Conservation (phyloP, 2,329 filamentous ascomycete species). For the Aureobasidium sp. region DNA sequence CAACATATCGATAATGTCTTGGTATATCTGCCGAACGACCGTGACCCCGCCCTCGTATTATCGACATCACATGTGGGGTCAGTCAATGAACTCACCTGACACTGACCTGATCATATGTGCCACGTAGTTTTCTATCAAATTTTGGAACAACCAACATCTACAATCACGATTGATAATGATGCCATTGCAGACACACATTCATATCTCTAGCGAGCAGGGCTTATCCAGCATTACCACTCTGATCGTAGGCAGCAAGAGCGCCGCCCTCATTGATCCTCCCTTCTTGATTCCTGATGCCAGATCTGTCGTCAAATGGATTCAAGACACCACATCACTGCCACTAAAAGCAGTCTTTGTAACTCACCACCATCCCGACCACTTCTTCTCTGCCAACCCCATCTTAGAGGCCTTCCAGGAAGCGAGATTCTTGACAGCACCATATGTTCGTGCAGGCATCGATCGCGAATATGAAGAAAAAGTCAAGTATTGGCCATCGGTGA, state of each 20-base stretch:
- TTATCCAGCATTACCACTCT: conserved; percentile 26
- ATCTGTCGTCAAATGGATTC: conserved; percentile 25
- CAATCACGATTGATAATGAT: not conserved
- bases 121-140: too few relatives aligned
- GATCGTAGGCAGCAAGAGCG: conserved; percentile 20
- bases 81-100: not conserved
- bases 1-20: not conserved
- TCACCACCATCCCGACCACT: conserved; percentile 32
- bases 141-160: not conserved
- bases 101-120: not conserved
- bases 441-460: conserved; percentile 28
- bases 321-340: conserved; percentile 21
- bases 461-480: conserved; percentile 31
- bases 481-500: conserved; percentile 26
- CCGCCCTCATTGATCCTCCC: conserved; percentile 27
- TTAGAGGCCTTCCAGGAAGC: conserved; percentile 25
- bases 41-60: not conserved
- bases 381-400: conserved; percentile 23
- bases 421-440: conserved; percentile 20
- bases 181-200: conserved; percentile 16
- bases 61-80: not conserved
- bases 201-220: conserved; percentile 22
- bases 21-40: not conserved
- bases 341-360: conserved; percentile 30
- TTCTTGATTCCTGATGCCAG: conserved; percentile 29